These are phyloP conservation scores for Arabidopsis lyrata DNA, from an alignment of 441 rosid genomes.

Conservation along the genomic window DNA sequence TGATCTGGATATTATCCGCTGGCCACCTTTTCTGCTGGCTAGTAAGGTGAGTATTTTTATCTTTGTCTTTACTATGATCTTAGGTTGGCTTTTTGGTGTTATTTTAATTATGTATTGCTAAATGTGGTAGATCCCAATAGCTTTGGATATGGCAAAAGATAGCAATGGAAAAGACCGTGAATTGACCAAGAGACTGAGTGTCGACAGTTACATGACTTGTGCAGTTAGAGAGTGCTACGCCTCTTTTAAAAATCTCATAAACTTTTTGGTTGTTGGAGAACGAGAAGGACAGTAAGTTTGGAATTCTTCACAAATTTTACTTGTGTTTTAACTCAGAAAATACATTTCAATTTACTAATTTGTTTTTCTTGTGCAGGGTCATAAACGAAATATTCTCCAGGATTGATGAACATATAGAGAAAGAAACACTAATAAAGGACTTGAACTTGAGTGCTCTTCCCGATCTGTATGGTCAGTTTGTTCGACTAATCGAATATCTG, in stretches of 20 bases:
- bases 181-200: constrained; percentile 60
- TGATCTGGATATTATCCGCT: constrained; percentile 60
- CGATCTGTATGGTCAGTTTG: constrained; percentile 57
- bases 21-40: constrained; percentile 84
- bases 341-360: constrained; percentile 8
- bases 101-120: constrained; percentile 15
- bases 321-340: neutral
- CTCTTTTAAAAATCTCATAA: constrained; percentile 63
- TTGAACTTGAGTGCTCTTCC: constrained; percentile 69
- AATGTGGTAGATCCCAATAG: constrained; percentile 70
- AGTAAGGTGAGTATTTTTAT: constrained; percentile 59
- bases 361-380: constrained; percentile 52
- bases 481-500: constrained; percentile 60
- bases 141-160: constrained; percentile 87
- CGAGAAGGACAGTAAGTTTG: constrained; percentile 62
- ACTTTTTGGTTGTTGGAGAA: constrained; percentile 58
- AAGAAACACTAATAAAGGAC: constrained; percentile 49
- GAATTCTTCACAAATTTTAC: neutral
- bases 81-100: neutral
- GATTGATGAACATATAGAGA: constrained; percentile 50
- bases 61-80: constrained; percentile 8
- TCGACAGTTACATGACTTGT: constrained; percentile 68
- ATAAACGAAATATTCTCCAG: constrained; percentile 53
- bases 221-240: constrained; percentile 81
- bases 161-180: constrained; percentile 67